These are phyloP conservation scores for Pleurotus platypus DNA, from an alignment of 768 basidiomycete species.

Conservation along the genomic window DNA sequence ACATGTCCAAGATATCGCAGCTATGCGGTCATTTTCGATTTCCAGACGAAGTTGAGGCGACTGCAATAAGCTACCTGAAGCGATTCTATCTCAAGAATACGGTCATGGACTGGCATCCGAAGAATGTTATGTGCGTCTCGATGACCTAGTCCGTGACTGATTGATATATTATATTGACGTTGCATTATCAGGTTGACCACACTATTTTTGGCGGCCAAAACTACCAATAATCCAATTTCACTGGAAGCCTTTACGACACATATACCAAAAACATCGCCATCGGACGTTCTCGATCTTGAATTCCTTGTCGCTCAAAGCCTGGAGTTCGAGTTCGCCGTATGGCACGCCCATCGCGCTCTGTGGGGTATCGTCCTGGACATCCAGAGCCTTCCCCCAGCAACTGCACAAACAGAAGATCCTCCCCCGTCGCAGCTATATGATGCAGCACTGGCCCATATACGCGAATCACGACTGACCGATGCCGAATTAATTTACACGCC, in stretches of 20 bases:
- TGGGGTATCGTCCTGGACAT: constrained; percentile 89
- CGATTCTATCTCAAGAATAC: constrained; percentile 97
- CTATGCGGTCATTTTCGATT: constrained; percentile 84
- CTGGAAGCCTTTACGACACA: constrained; percentile 80
- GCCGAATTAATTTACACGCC: constrained; percentile 90
- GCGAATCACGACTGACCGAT: constrained; percentile 84
- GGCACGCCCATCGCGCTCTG: constrained; percentile 85
- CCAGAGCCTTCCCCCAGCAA: constrained; percentile 59
- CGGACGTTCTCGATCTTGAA: constrained; percentile 90
- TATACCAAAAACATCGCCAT: constrained; percentile 76
- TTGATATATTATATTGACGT: background rate
- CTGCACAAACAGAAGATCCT: background rate
- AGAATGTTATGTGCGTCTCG: constrained; percentile 88
- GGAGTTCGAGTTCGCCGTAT: constrained; percentile 89
- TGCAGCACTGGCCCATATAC: constrained; percentile 59
- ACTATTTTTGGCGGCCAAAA: constrained; percentile 93
- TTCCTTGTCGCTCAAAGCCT: constrained; percentile 95
- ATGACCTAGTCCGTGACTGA: background rate
- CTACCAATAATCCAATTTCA: constrained; percentile 91
- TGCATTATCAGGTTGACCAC: constrained; percentile 75
- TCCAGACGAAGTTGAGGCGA: constrained; percentile 91
- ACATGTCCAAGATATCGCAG: constrained; percentile 80
- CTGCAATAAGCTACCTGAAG: constrained; percentile 89
- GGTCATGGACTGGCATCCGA: constrained; percentile 99
- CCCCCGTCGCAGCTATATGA: constrained; percentile 58